Conservation (phyloP, 2,329 filamentous ascomycete species). For the Claviceps quebecensis region DNA sequence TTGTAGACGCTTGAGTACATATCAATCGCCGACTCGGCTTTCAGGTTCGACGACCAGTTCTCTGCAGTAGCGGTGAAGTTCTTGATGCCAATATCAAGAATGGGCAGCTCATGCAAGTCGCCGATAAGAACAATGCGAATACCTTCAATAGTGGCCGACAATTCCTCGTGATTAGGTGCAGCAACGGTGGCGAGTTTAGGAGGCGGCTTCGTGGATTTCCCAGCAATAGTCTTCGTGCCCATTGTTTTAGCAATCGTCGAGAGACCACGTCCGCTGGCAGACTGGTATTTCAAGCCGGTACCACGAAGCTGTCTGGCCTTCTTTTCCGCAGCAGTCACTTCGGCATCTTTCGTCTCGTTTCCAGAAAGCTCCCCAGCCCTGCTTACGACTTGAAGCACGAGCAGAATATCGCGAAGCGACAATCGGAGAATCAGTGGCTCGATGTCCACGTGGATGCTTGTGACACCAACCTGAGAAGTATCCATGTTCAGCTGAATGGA, state of each 20-base stretch:
- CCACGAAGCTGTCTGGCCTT: slow-evolving; percentile 41
- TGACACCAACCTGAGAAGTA: slow-evolving; percentile 44
- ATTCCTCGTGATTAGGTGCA: slow-evolving; percentile 46
- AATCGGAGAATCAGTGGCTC: slow-evolving; percentile 84
- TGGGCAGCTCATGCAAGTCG: slow-evolving; percentile 86
- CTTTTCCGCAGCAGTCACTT: slow-evolving; percentile 29
- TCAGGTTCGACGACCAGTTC: slow-evolving; percentile 83
- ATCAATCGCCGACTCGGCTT: slow-evolving; percentile 78
- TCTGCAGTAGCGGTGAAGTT: slow-evolving; percentile 71
- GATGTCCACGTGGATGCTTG: slow-evolving; percentile 72
- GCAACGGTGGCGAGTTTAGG: slow-evolving; percentile 6
- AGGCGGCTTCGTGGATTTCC: slow-evolving; percentile 13
- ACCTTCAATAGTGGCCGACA: slow-evolving; percentile 76
- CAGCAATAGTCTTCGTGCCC: slow-evolving; percentile 22
- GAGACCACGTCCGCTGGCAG: slow-evolving; percentile 41
- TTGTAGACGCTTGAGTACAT: slow-evolving; percentile 97
- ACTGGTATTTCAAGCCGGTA: slow-evolving; percentile 37
- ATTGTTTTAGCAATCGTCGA: slow-evolving; percentile 35
- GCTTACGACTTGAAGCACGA: slow-evolving; percentile 83
- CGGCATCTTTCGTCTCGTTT: slow-evolving; percentile 35
- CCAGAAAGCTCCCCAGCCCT: slow-evolving; percentile 78
- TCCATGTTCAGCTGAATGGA: slow-evolving; percentile 85
- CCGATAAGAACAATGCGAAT: slow-evolving; percentile 89
- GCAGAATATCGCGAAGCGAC: slow-evolving; percentile 84
- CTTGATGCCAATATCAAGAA: slow-evolving; percentile 87